Percentiles rank a stretch among this genome's conserved stretches.
phyloP scores from a whole-genome alignment of 2,329 filamentous ascomycete species.

The Ophiostoma pallidulum region DNA sequence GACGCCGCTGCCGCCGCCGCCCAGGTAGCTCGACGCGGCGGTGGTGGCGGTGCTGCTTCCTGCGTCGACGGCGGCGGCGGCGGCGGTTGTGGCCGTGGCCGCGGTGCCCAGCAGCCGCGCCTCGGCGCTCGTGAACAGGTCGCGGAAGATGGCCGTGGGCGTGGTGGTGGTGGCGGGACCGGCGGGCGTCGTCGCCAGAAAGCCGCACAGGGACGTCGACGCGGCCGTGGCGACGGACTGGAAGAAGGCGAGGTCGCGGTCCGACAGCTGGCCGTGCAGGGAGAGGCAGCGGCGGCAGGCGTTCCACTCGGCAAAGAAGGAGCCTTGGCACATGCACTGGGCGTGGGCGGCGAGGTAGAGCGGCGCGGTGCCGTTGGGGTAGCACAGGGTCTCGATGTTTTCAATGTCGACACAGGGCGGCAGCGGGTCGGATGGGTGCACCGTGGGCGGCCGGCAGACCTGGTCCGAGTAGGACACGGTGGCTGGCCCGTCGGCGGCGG shows the following conservation, averaged over 20 bases:
- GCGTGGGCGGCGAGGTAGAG: conserved; percentile 23
- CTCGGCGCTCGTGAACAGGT: conserved; percentile 26
- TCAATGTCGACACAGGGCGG: conserved; percentile 27
- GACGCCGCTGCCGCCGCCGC: conserved; percentile 21
- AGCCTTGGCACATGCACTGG: conserved; percentile 31
- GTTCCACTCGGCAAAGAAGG: conserved; percentile 33
- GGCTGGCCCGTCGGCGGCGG: not conserved
- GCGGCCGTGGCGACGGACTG: conserved; percentile 26
- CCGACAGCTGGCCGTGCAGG: conserved; percentile 30
- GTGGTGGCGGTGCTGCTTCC: too few species aligned
- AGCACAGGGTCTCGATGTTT: conserved; percentile 26
- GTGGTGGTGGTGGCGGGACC: conserved; percentile 16
- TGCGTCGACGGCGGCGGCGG: too few species aligned
- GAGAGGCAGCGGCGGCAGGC: conserved; percentile 32
- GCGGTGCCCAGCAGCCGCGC: conserved; percentile 19
- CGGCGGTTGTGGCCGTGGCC: too few species aligned
- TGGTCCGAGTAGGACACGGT: conserved; percentile 17
- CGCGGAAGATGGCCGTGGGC: conserved; percentile 28
- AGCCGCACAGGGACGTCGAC: conserved; percentile 26
- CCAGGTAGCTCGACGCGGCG: too few species aligned
- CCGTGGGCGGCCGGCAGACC: conserved; percentile 19
- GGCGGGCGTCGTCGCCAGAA: conserved; percentile 8
- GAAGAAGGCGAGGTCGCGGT: conserved; percentile 26
- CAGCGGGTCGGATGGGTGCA: conserved; percentile 16
- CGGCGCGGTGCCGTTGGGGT: conserved; percentile 24